phyloP scores from a whole-genome alignment of 148 eudicot genomes.

The Vaccinium corymbosum region DNA sequence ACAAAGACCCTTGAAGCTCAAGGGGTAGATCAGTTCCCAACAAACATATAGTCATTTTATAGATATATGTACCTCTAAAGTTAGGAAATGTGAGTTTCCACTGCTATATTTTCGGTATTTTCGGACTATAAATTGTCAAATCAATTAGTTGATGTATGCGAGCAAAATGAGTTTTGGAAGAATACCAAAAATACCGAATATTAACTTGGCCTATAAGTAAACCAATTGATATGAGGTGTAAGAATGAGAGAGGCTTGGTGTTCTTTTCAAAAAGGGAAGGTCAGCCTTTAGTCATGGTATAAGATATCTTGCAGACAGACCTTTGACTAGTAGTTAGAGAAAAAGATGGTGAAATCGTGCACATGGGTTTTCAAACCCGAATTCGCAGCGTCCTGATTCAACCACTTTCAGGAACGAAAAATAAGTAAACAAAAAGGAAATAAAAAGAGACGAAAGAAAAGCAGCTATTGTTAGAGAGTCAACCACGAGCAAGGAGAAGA shows the following conservation, averaged over 20 bases:
- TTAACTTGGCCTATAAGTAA: background rate
- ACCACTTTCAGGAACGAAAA: background rate
- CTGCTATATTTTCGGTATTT: too few species aligned
- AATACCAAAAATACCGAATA: too few species aligned
- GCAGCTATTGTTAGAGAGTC: background rate
- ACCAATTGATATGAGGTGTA: background rate
- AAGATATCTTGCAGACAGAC: background rate
- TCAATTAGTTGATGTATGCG: too few species aligned
- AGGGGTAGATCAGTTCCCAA: background rate
- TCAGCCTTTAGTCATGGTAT: background rate
- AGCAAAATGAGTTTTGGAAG: too few species aligned
- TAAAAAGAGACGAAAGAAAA: background rate
- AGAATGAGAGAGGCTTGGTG: background rate
- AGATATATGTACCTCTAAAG: too few species aligned
- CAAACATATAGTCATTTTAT: background rate
- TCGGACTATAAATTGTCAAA: too few species aligned
- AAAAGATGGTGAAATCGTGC: background rate
- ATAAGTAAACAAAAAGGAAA: background rate
- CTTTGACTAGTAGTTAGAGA: background rate
- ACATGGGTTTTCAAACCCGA: background rate
- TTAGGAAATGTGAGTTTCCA: too few species aligned
- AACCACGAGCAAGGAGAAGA: background rate
- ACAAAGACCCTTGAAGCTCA: slow-evolving; percentile 13
- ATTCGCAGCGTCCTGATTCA: background rate
- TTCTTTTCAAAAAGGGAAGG: background rate